These are phyloP conservation scores for Hypoxylon lenormandii DNA, from an alignment of 495 filamentous ascomycete species.

Conservation along the genomic window DNA sequence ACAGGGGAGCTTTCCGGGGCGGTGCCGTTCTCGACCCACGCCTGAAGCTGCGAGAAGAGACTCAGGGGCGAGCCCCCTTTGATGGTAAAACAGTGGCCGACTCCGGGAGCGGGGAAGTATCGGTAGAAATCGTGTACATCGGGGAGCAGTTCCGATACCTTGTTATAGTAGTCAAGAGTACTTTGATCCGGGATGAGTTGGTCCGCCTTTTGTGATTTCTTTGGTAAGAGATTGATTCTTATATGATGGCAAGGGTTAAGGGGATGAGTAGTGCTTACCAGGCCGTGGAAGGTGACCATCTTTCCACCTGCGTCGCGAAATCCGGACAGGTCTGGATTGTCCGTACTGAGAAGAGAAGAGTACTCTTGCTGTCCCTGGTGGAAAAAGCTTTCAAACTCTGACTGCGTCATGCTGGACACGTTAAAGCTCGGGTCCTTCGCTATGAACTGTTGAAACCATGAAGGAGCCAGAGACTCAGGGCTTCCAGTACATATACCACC, in stretches of 20 bases:
- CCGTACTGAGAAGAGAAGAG: slow-evolving; percentile 47
- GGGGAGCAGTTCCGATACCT: slow-evolving; percentile 10
- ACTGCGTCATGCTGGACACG: slow-evolving; percentile 17
- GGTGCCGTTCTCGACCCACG: slow-evolving; percentile 70
- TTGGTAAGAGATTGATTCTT: slow-evolving; percentile 22
- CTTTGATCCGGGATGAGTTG: slow-evolving; percentile 28
- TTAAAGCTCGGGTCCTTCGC: slow-evolving; percentile 29
- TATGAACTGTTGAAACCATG: slow-evolving; percentile 18
- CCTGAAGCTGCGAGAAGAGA: slow-evolving; percentile 67
- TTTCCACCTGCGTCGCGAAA: slow-evolving; percentile 57
- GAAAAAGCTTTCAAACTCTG: slow-evolving; percentile 22
- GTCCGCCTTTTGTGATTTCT: slow-evolving; percentile 26
- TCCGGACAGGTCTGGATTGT: slow-evolving; percentile 54
- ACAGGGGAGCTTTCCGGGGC: slow-evolving; percentile 58
- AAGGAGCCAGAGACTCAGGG: background rate
- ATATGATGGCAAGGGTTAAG: slow-evolving; percentile 41
- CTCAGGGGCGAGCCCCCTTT: slow-evolving; percentile 68
- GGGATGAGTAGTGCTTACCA: slow-evolving; percentile 57
- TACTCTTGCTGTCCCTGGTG: slow-evolving; percentile 44
- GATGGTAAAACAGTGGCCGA: slow-evolving; percentile 55
- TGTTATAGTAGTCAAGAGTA: slow-evolving; percentile 42
- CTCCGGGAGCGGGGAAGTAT: slow-evolving; percentile 49
- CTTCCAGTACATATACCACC: slow-evolving; percentile 6
- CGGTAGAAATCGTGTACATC: slow-evolving; percentile 45
- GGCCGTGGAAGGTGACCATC: slow-evolving; percentile 59